Conservation (phyloP, 1,284 basidiomycete species). For the Trichosporon coremiiforme region DNA sequence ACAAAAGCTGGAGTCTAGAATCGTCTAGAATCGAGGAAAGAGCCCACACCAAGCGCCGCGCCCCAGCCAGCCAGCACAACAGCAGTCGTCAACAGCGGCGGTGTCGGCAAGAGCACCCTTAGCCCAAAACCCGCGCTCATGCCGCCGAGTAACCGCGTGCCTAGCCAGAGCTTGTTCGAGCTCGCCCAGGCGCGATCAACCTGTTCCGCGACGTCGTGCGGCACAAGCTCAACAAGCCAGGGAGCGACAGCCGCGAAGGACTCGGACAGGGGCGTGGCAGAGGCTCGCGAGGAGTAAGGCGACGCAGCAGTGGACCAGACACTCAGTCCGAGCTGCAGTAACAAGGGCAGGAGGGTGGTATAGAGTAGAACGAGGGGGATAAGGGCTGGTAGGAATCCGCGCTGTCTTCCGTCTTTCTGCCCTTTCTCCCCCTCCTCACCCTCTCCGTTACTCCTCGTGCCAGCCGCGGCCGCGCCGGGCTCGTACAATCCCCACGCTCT, state of each 20-base stretch:
- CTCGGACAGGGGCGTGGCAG: background rate
- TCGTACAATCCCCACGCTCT: background rate
- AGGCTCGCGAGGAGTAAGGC: constrained; percentile 59
- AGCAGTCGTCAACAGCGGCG: constrained; percentile 70
- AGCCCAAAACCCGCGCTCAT: constrained; percentile 76
- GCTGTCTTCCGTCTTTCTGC: constrained; percentile 39
- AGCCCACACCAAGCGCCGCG: constrained; percentile 58
- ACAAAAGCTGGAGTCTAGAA: too few species aligned
- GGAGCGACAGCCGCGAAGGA: background rate
- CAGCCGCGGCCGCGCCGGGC: background rate
- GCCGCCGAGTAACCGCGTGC: constrained; percentile 78
- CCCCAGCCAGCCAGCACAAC: constrained; percentile 78
- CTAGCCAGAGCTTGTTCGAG: constrained; percentile 76
- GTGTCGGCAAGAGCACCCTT: constrained; percentile 55
- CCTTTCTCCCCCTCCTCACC: background rate
- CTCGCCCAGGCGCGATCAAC: constrained; percentile 49
- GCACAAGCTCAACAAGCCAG: background rate
- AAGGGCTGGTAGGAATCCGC: constrained; percentile 61
- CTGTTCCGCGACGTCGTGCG: background rate
- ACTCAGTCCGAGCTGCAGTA: constrained; percentile 76
- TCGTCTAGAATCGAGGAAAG: background rate
- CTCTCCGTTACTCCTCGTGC: background rate
- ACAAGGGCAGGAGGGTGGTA: constrained; percentile 81
- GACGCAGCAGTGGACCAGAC: constrained; percentile 64
- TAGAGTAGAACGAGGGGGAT: constrained; percentile 80